These are phyloP conservation scores for Candolleomyces aberdarensis DNA, from an alignment of 768 basidiomycete species.

Conservation along the genomic window DNA sequence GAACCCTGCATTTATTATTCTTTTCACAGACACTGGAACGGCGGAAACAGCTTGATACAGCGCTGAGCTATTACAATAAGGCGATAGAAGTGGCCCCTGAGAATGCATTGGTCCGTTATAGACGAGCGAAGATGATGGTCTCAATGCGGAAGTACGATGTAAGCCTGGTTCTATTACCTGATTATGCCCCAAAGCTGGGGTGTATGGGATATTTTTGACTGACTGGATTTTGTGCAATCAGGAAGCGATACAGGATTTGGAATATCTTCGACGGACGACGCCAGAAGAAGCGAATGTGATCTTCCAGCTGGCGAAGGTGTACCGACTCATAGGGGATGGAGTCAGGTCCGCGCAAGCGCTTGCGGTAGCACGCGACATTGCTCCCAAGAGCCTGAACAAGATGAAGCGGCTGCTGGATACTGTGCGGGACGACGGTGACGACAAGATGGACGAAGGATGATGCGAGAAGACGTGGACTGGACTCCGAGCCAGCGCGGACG, in stretches of 20 bases:
- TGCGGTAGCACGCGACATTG: conserved; percentile 88
- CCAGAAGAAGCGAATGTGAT: conserved; percentile 97
- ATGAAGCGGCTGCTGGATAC: conserved; percentile 77
- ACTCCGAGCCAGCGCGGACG: background rate
- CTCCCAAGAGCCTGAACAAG: conserved; percentile 86
- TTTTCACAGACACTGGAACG: conserved; percentile 79
- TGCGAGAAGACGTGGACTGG: conserved; percentile 2
- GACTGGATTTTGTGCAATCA: conserved; percentile 31
- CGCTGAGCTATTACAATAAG: conserved; percentile 61
- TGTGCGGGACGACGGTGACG: conserved; percentile 60
- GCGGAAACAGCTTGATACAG: conserved; percentile 71
- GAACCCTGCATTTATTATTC: background rate
- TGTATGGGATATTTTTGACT: conserved; percentile 7
- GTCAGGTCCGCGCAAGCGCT: conserved; percentile 81
- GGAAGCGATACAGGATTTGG: conserved; percentile 80
- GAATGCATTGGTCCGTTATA: conserved; percentile 92
- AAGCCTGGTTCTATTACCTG: conserved; percentile 29
- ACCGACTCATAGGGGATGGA: conserved; percentile 76
- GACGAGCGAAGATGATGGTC: conserved; percentile 88
- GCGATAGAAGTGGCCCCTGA: conserved; percentile 81
- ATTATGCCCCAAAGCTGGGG: background rate
- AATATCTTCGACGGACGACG: conserved; percentile 73
- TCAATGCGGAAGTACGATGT: conserved; percentile 82
- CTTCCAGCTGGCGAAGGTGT: conserved; percentile 92
- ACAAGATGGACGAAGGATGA: conserved; percentile 78